Evolutionary conservation across 805 yeast species (phyloP).

Genomic region (Candida cerambycidarum): DNA sequence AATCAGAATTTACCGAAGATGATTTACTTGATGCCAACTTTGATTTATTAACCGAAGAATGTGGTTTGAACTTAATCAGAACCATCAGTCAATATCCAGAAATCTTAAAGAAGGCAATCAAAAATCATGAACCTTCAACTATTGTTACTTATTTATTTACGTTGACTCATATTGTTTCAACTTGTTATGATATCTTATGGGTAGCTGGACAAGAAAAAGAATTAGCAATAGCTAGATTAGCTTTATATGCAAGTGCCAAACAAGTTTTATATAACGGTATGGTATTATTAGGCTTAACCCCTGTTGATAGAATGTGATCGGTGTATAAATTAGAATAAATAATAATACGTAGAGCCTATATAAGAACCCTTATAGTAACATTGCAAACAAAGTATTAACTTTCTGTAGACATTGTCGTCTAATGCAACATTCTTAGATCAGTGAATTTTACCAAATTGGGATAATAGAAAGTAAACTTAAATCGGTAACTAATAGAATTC

Average conservation of each 20-base stretch:
- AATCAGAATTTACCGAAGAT: conserved; percentile 50
- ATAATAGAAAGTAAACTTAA: too few relatives aligned
- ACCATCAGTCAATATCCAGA: conserved; percentile 89
- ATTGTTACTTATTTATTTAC: conserved; percentile 90
- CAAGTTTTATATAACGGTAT: conserved; percentile 89
- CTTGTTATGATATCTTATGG: conserved; percentile 95
- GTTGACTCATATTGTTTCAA: conserved; percentile 89
- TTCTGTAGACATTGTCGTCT: too few relatives aligned
- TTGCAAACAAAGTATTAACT: too few relatives aligned
- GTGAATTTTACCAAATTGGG: too few relatives aligned
- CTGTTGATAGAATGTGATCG: conserved; percentile 94
- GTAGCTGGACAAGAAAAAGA: conserved; percentile 93
- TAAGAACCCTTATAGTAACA: too few relatives aligned
- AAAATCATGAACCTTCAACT: conserved; percentile 89
- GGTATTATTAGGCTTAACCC: conserved; percentile 86
- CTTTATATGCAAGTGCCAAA: conserved; percentile 85
- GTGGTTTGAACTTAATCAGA: conserved; percentile 71
- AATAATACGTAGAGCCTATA: not conserved
- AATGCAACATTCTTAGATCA: too few relatives aligned
- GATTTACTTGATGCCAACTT: conserved; percentile 52
- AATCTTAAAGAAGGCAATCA: conserved; percentile 74
- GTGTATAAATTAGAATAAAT: not conserved
- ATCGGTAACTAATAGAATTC: too few relatives aligned
- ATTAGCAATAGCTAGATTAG: conserved; percentile 86
- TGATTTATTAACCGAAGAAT: conserved; percentile 65